Evolutionary conservation across 345 rosid genomes (phyloP), one percentile per base, ranked within the genome.

Genomic region (Aegle marmelos): DNA sequence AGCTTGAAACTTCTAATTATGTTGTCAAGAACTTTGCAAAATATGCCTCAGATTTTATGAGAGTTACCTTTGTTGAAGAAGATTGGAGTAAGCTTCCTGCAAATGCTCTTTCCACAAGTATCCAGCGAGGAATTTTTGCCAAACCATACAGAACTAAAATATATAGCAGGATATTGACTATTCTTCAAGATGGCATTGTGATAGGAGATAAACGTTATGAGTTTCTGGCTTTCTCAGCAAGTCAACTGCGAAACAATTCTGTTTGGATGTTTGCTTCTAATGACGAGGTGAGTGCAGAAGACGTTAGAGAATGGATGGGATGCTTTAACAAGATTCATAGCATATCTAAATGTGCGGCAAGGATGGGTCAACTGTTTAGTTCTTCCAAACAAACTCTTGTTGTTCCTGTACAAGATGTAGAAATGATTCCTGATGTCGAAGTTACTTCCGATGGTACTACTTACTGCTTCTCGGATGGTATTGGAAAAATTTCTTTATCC

Each of bases 201-300:
- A 87, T 95, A 22, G 98, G 97, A 74, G 75, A 84, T 48, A 95
- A 93, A 78, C 86, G 70, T 70, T 95, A 89, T 50, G 91, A 92
- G 88, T 95, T 95, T 88, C 86, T 95, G 65, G 98, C 98, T 73
- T 95, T 95, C 82, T 95, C 98, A 4, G 98, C 98, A 3, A 93
- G 98, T 79, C 98, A 95, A 78, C 84, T 95, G 57, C 90, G 98
- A 70, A 93, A 94, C 80, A 93, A 86, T 76, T 90, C 98, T 25
- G 93, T 90, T 68, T 95, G 99, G 98, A 92, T 93, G 97, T 95
- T 95, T 89, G 94, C 98, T 64, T 95, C 96, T 68, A 93, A 91
- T 80, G 91, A 90, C 39, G 79, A 90, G n/a, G 67, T 91, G 84
- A 95, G 76, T 77, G 96, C 99, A 1, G 91, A 89, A 82, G 87